These are phyloP conservation scores for Prinsepia uniflora DNA, from an alignment of 306 rosid species.

Conservation along the genomic window DNA sequence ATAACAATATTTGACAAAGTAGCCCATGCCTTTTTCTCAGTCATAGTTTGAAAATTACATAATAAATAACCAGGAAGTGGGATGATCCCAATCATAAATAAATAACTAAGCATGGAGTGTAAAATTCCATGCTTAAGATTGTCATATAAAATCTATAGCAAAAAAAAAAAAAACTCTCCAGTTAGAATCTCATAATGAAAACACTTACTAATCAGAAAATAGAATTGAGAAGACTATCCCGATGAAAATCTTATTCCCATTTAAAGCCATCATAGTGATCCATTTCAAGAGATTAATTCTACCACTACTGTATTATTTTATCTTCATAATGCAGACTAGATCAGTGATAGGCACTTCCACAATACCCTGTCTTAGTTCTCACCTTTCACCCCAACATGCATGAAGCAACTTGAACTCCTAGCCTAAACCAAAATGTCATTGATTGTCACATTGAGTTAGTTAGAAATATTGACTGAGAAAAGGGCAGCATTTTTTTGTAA, in stretches of 20 bases:
- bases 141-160: neutral
- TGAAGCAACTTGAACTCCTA: constrained; percentile 2
- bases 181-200: neutral
- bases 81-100: no score
- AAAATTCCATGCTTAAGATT: neutral
- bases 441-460: neutral
- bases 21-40: neutral
- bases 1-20: neutral
- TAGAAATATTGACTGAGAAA: neutral
- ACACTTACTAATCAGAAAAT: neutral
- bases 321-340: neutral
- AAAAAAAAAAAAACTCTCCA: neutral
- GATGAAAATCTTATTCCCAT: neutral
- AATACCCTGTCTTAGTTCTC: neutral
- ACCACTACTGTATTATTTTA: neutral
- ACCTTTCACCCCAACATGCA: neutral
- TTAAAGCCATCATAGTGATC: neutral
- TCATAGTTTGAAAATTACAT: neutral
- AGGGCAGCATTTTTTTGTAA: neutral
- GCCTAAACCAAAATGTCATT: constrained; percentile 3
- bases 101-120: neutral
- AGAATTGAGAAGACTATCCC: neutral
- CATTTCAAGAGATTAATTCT: neutral
- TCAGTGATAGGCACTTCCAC: neutral
- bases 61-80: neutral